Base-by-base conservation (phyloP, 2,329 filamentous ascomycete genomes). In the Fusarium sacchari region DNA sequence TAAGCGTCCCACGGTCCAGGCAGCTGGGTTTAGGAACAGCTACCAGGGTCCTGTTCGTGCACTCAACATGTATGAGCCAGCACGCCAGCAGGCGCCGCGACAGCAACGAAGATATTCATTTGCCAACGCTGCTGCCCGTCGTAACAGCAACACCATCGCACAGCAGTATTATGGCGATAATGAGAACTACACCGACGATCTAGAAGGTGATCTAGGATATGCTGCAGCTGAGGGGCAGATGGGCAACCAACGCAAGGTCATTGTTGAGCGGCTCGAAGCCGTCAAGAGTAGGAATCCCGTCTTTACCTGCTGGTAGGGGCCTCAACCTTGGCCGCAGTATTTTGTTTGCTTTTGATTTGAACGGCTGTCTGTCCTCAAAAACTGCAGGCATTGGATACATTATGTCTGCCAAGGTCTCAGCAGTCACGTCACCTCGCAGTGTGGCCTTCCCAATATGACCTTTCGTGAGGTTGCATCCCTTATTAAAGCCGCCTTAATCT, bases 211-310 rank as follows among this genome's bases (percentile, higher is more conserved):
- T 82, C 84, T 99, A 34, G 96, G 96, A 15, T 99, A 97, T 83
- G 94, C 95, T 17, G 96, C 95, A 2, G 96, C 96, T 1, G 94
- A 96, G 81, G 96, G 94, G 32, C 94, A 97, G 90, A 96, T 98
- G 82, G 94, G 94, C 18, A 94, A 95, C 78, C 91, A 93, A 81
- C 90, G 95, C 77, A 97, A 96, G 83, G 96, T 99, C 53, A 98
- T 99, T 86, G 95, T 99, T 53, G 96, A 99, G 86, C 88, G 96
- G 72, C 84, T 99, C 66, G 96, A 99, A 86, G 93, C 96, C 68
- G 96, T 99, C 71, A 98, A 98, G 87, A 94, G 92, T 80, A 93
- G 93, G 81, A 97, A 97, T 80, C 96, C 96, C 5, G 95, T 99
- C 37, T 99, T 99, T 83, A 97, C 94, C 49, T 99, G 96, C 94